A percentile compares a stretch with the other conserved stretches of the same genome.
Evolutionary conservation across 805 yeast genomes (phyloP).

Genomic region (Tanozyma kutaoensis): DNA sequence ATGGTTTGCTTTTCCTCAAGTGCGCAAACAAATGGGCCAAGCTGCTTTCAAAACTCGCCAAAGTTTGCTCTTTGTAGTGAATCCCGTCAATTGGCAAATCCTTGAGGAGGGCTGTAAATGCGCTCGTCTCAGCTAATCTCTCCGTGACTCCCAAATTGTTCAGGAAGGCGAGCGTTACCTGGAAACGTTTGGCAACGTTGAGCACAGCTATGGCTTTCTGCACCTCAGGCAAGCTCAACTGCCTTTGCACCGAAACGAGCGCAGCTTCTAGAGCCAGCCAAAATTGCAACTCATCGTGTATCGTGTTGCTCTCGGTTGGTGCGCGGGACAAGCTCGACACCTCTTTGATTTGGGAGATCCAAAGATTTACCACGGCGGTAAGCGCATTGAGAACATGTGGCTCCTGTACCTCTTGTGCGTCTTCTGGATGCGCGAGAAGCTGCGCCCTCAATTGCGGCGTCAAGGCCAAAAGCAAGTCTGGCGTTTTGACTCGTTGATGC

Average conservation of each 20-base stretch:
- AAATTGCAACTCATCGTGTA: conserved; percentile 55
- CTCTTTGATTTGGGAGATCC: conserved; percentile 55
- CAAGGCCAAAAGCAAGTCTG: conserved; percentile 39
- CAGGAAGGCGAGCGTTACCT: conserved; percentile 58
- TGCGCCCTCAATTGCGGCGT: conserved; percentile 32
- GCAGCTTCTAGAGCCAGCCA: conserved; percentile 68
- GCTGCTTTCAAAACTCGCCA: conserved; percentile 31
- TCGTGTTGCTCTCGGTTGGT: conserved; percentile 38
- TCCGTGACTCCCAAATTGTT: conserved; percentile 59
- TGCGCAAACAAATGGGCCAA: conserved; percentile 41
- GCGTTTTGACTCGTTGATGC: conserved; percentile 54
- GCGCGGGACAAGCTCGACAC: conserved; percentile 41
- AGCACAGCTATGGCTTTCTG: conserved; percentile 45
- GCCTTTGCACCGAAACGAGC: conserved; percentile 40
- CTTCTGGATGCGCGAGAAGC: background rate
- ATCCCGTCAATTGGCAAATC: conserved; percentile 62
- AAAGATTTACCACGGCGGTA: conserved; percentile 57
- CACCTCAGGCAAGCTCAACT: conserved; percentile 42
- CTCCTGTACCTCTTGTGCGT: conserved; percentile 1
- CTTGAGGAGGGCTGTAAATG: conserved; percentile 49
- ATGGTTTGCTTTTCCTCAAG: conserved; percentile 50
- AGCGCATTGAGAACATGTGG: conserved; percentile 37
- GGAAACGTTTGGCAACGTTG: conserved; percentile 63
- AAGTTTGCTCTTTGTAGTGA: conserved; percentile 6
- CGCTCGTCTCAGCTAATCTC: conserved; percentile 34